Percentiles rank a stretch among this genome's conserved stretches.
Conservation (phyloP, 2,329 filamentous ascomycete genomes). For the Elsinoe ampelina region DNA sequence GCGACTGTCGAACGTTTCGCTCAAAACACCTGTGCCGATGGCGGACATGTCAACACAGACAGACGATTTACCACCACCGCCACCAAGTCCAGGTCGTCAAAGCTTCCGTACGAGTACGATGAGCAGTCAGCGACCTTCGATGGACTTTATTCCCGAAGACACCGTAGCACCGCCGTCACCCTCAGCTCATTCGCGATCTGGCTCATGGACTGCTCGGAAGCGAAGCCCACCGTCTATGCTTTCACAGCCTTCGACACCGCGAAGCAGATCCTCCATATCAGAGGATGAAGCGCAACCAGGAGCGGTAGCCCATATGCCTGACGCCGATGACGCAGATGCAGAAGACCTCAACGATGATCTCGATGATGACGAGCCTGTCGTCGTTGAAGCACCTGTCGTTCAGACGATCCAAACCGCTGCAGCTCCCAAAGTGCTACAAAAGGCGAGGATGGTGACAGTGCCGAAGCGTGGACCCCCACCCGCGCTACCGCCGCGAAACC, state of each 20-base stretch:
- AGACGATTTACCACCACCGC: constrained; percentile 21
- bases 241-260: constrained; percentile 7
- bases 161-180: not conserved
- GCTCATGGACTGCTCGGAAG: not conserved
- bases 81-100: constrained; percentile 15
- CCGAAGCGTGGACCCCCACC: constrained; percentile 72
- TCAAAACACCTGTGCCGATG: constrained; percentile 38
- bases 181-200: constrained; percentile 1
- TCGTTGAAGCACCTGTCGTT: constrained; percentile 55
- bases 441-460: constrained; percentile 75
- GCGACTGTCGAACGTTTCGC: constrained; percentile 1
- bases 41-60: constrained; percentile 57
- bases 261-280: constrained; percentile 14
- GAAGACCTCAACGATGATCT: constrained; percentile 43
- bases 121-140: constrained; percentile 14
- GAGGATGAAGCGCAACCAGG: constrained; percentile 22
- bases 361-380: constrained; percentile 37
- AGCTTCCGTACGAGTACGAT: constrained; percentile 14
- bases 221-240: not conserved
- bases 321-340: constrained; percentile 36
- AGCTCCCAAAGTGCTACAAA: constrained; percentile 38
- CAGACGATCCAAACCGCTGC: constrained; percentile 55
- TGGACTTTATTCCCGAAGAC: constrained; percentile 30
- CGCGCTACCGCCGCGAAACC: constrained; percentile 67
- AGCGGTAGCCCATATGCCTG: constrained; percentile 29